These are phyloP conservation scores for Clonostachys solani DNA, from an alignment of 2,329 filamentous ascomycete species.

Conservation along the genomic window DNA sequence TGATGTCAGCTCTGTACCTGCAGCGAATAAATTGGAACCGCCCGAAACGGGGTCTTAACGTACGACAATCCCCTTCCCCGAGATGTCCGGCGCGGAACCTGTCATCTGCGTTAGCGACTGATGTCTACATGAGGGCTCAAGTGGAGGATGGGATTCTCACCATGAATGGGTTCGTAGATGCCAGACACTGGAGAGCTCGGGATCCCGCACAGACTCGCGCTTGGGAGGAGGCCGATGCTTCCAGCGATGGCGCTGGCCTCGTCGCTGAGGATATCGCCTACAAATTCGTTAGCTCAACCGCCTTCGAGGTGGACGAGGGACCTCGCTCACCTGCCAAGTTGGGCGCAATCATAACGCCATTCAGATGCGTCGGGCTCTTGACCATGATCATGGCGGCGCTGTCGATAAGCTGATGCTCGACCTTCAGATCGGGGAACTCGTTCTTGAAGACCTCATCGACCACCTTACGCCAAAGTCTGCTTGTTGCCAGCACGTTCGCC, in stretches of 20 bases:
- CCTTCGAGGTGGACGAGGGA: conserved; percentile 6
- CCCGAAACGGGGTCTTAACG: background rate
- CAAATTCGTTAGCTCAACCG: conserved; percentile 8
- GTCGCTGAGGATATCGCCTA: conserved; percentile 11
- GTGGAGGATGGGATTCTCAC: conserved; percentile 6
- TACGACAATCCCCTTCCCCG: conserved; percentile 44
- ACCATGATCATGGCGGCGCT: conserved; percentile 92
- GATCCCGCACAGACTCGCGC: conserved; percentile 14
- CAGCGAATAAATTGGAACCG: conserved; percentile 3
- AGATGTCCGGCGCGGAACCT: conserved; percentile 91
- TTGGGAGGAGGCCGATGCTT: conserved; percentile 13
- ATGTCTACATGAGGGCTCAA: conserved; percentile 3
- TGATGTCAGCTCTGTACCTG: conserved; percentile 6
- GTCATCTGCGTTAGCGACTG: conserved; percentile 2
- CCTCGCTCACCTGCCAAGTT: conserved; percentile 40
- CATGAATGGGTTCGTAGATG: conserved; percentile 14
- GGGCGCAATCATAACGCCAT: conserved; percentile 83
- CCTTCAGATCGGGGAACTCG: conserved; percentile 80
- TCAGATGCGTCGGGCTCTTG: conserved; percentile 80
- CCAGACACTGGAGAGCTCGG: conserved; percentile 8
- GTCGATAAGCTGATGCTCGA: conserved; percentile 87
- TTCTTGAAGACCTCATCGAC: conserved; percentile 77
- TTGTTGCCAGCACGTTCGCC: conserved; percentile 88
- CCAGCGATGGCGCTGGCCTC: conserved; percentile 10
- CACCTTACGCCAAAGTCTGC: conserved; percentile 78